Conservation (phyloP, 2,329 filamentous ascomycete genomes). For the Sclerotinia spermophila region DNA sequence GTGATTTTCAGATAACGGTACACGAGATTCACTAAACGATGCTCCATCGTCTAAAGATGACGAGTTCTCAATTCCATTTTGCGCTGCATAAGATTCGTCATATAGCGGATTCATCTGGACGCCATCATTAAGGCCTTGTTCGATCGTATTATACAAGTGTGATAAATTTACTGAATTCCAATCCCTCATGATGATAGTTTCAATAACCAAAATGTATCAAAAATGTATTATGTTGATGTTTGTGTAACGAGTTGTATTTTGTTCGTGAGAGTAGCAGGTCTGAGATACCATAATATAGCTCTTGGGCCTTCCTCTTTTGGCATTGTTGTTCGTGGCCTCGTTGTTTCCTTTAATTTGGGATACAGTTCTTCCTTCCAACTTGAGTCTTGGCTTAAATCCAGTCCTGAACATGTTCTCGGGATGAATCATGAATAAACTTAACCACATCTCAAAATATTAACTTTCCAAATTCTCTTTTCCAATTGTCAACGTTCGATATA, state of each 20-base stretch:
- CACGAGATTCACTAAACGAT: neutral
- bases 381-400: neutral
- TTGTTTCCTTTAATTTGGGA: neutral
- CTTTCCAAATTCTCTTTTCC: neutral
- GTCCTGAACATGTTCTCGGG: neutral
- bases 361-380: neutral
- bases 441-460: neutral
- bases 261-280: neutral
- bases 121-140: neutral
- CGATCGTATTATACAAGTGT: neutral
- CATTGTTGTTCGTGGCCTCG: neutral
- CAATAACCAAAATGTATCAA: neutral
- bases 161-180: slow-evolving; percentile 8
- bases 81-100: neutral
- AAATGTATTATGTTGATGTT: neutral
- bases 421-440: neutral
- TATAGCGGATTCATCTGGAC: neutral
- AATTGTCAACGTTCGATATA: neutral
- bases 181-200: slow-evolving; percentile 6
- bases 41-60: neutral
- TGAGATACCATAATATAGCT: neutral
- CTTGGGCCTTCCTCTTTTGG: neutral
- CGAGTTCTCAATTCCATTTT: neutral
- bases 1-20: neutral
- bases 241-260: neutral